Evolutionary conservation across 441 rosid species (phyloP), one percentile per base, ranked within the genome.

Genomic region (Gossypium gossypioides): DNA sequence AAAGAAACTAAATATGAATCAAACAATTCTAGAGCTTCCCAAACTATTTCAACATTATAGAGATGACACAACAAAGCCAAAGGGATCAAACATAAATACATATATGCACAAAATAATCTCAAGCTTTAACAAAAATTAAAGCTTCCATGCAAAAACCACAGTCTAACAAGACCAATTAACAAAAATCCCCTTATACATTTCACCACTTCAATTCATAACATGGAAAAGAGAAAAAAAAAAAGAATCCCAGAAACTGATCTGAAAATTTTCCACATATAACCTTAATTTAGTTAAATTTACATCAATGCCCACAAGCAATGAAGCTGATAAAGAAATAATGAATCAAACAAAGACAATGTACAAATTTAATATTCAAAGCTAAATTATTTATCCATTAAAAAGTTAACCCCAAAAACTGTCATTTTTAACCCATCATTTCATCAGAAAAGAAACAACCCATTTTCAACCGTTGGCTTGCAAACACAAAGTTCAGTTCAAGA

Each of bases 401-500:
- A 32, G 0, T 13, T 40, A 24, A 58, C 37, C 42, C 3, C 25
- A 54, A 42, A 58, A 40, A 25, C 21, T 9, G n/a, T 5, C 25
- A 42, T 0, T 42, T 42, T 12, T 25, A 21, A 25, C 8, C 15
- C 67, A 58, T 58, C 58, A 71, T 40, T 44, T 22, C 19, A 42
- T 40, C 13, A 57, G 27, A 57, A 3, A 15, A 58, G n/a, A 69
- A 68, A 12, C 3, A 50, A 55, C 48, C 34, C 64, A 64, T 8
- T 56, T 15, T 21, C 48, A 73, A 73, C 51, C 50, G 18, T 16
- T 32, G 12, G n/a, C 37, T 5, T 19, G 3, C 9, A 73, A 52
- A 55, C 48, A 6, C 61, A 42, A 74, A 74, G 71, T 74, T 24
- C 19, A 68, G 68, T 2, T 19, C 52, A 74, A 63, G 74, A 59